These are phyloP conservation scores for Eimeria acervulina DNA, from an alignment of 169 alveolate genomes.

Conservation along the genomic window DNA sequence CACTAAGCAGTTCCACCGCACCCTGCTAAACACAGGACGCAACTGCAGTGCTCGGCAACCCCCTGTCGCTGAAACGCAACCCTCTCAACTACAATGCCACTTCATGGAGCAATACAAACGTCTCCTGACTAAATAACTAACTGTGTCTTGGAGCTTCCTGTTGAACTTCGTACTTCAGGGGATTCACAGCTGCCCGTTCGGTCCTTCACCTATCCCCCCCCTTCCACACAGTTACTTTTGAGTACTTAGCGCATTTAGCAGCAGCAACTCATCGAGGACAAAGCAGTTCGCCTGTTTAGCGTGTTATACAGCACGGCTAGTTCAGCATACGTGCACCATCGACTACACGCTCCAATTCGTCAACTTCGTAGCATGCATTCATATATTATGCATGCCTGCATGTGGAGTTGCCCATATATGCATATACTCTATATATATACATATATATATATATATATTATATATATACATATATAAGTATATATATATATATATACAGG, in stretches of 20 bases:
- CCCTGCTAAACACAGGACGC: too few relatives aligned
- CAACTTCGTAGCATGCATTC: background rate
- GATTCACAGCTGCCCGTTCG: too few relatives aligned
- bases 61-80: too few relatives aligned
- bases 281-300: background rate
- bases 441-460: background rate
- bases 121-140: too few relatives aligned
- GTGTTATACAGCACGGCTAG: background rate
- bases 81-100: too few relatives aligned
- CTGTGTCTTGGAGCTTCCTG: too few relatives aligned
- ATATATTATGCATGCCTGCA: background rate
- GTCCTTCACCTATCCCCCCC: background rate
- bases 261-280: background rate
- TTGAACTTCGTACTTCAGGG: too few relatives aligned
- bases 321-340: background rate
- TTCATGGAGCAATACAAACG: too few relatives aligned
- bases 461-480: background rate
- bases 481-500: background rate
- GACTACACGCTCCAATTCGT: background rate
- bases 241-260: background rate
- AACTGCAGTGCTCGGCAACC: too few relatives aligned
- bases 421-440: too few relatives aligned
- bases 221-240: too few relatives aligned
- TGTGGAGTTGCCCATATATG: background rate
- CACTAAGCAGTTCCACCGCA: too few relatives aligned